Evolutionary conservation across 352 stramenopile species (phyloP).

Genomic region (Phytophthora pseudosyringae): DNA sequence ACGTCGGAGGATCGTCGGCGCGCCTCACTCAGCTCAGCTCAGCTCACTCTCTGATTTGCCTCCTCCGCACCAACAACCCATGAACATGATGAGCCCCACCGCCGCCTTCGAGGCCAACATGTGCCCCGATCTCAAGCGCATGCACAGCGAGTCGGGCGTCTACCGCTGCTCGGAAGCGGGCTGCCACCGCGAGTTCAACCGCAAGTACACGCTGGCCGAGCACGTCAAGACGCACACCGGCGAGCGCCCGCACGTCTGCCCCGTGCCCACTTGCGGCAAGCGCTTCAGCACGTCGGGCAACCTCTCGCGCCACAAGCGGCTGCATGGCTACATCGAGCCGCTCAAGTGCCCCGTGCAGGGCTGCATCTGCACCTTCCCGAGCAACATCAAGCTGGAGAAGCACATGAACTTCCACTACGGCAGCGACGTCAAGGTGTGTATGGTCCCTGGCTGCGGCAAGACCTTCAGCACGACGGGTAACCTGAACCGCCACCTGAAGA

Average conservation of each 20-base stretch:
- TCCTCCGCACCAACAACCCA: conserved; percentile 13
- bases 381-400: conserved; percentile 59
- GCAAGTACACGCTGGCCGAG: conserved; percentile 69
- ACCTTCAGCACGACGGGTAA: conserved; percentile 56
- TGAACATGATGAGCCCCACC: conserved; percentile 20
- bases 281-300: conserved; percentile 57
- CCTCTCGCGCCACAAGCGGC: conserved; percentile 46
- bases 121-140: conserved; percentile 21
- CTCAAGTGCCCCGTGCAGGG: conserved; percentile 33
- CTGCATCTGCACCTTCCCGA: conserved; percentile 43
- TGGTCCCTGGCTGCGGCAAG: conserved; percentile 43
- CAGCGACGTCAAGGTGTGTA: conserved; percentile 44
- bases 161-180: conserved; percentile 29
- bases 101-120: conserved; percentile 17
- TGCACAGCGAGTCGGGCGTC: conserved; percentile 23
- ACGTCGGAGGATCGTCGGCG: conserved; percentile 14
- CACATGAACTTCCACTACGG: conserved; percentile 65
- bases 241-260: conserved; percentile 48
- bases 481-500: conserved; percentile 51
- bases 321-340: conserved; percentile 46
- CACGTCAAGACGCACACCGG: conserved; percentile 78
- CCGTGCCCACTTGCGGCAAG: conserved; percentile 40
- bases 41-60: conserved; percentile 30
- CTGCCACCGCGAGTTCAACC: conserved; percentile 59
- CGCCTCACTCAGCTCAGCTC: conserved; percentile 15